phyloP scores from a whole-genome alignment of 768 basidiomycete species.

The Panus rudis region DNA sequence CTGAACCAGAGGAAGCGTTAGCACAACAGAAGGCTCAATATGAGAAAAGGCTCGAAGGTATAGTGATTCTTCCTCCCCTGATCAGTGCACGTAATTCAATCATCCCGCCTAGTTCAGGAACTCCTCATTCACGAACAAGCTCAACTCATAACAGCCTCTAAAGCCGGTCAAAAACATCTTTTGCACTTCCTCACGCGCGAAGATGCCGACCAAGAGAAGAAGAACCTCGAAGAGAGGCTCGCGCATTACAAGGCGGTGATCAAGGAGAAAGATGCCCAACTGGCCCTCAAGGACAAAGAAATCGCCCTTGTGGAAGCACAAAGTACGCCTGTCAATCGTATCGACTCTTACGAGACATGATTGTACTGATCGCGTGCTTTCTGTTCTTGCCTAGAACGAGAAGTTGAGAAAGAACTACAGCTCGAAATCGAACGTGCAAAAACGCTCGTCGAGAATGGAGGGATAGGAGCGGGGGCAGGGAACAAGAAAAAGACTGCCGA shows the following conservation, averaged over 20 bases:
- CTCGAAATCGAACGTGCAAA: slow-evolving; percentile 50
- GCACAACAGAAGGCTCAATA: slow-evolving; percentile 43
- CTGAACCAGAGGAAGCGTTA: slow-evolving; percentile 57
- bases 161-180: slow-evolving; percentile 46
- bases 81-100: too few species aligned
- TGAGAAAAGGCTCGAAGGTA: slow-evolving; percentile 48
- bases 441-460: slow-evolving; percentile 35
- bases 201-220: slow-evolving; percentile 64
- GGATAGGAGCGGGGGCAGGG: background rate
- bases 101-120: slow-evolving; percentile 50
- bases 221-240: slow-evolving; percentile 41
- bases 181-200: slow-evolving; percentile 69
- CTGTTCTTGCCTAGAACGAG: slow-evolving; percentile 36
- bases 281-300: slow-evolving; percentile 39
- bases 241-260: slow-evolving; percentile 34
- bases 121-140: slow-evolving; percentile 47
- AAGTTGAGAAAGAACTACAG: slow-evolving; percentile 48
- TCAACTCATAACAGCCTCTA: slow-evolving; percentile 41
- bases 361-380: too few species aligned
- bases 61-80: slow-evolving; percentile 8
- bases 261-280: slow-evolving; percentile 34
- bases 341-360: background rate
- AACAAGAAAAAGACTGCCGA: slow-evolving; percentile 24
- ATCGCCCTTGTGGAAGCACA: slow-evolving; percentile 40
- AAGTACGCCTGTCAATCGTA: slow-evolving; percentile 24